Evolutionary conservation across 352 stramenopile genomes (phyloP).

Genomic region (Blastocystis sp.): DNA sequence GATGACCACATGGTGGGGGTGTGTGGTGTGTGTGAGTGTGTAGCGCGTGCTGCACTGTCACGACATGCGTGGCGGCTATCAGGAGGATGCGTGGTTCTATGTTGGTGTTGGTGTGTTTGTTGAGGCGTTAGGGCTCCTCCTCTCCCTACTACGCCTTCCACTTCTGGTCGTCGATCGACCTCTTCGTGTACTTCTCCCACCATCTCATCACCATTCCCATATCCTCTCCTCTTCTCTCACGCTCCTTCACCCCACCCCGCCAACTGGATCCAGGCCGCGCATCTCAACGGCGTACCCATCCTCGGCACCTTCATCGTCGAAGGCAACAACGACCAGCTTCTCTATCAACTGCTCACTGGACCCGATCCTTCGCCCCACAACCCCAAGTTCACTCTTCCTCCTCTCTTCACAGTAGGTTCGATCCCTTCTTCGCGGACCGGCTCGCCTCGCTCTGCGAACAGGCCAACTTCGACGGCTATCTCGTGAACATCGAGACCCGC

Average conservation of each 20-base stretch:
- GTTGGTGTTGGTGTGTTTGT: not conserved
- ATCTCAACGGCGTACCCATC: slow-evolving; percentile 41
- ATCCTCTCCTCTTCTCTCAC: slow-evolving; percentile 9
- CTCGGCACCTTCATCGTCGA: slow-evolving; percentile 52
- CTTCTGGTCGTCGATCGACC: slow-evolving; percentile 32
- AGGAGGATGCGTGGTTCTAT: slow-evolving; percentile 34
- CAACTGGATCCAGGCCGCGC: slow-evolving; percentile 33
- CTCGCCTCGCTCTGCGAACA: slow-evolving; percentile 22
- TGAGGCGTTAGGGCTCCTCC: slow-evolving; percentile 16
- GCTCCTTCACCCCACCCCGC: slow-evolving; percentile 31
- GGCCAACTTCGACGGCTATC: slow-evolving; percentile 52
- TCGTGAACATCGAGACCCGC: slow-evolving; percentile 59
- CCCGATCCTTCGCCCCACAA: not conserved
- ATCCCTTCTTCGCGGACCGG: slow-evolving; percentile 52
- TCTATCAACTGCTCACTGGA: slow-evolving; percentile 24
- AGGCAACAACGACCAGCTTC: slow-evolving; percentile 12
- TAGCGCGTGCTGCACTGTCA: slow-evolving; percentile 51
- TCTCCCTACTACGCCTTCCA: slow-evolving; percentile 54
- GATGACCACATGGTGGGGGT: not conserved
- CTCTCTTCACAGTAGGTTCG: slow-evolving; percentile 11
- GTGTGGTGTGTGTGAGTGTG: not conserved
- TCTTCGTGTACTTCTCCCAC: slow-evolving; percentile 66
- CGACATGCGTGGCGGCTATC: slow-evolving; percentile 56
- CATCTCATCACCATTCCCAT: slow-evolving; percentile 64
- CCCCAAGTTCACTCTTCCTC: not conserved